Conservation (phyloP, 2,329 filamentous ascomycete genomes). For the Didymellaceae sp. region DNA sequence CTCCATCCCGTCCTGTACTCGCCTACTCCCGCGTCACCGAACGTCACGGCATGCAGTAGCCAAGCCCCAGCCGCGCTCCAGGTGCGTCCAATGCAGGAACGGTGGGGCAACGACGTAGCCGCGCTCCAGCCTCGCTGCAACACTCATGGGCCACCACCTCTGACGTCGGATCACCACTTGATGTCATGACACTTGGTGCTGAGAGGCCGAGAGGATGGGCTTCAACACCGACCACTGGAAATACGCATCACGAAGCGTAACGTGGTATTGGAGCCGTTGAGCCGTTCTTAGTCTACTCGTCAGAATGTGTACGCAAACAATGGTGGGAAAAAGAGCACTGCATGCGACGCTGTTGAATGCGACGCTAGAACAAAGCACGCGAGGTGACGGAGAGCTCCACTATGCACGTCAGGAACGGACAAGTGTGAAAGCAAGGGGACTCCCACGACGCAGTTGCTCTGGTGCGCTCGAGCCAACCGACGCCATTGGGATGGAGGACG, state of each 20-base stretch:
- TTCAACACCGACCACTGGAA: neutral
- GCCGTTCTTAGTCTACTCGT: no score
- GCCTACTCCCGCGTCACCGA: constrained; percentile 11
- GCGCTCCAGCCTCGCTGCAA: neutral
- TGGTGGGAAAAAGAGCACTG: neutral
- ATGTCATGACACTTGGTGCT: constrained; percentile 1
- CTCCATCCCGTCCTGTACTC: neutral
- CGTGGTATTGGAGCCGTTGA: neutral
- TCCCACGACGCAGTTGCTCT: neutral
- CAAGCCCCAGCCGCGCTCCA: constrained; percentile 13
- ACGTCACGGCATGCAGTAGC: constrained; percentile 14
- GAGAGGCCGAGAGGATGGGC: neutral
- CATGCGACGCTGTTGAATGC: neutral
- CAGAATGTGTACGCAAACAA: neutral
- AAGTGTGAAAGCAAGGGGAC: constrained; percentile 1
- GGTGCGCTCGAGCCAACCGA: neutral
- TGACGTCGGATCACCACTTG: constrained; percentile 14
- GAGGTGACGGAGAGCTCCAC: constrained; percentile 5
- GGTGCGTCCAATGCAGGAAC: constrained; percentile 13
- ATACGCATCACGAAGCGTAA: neutral
- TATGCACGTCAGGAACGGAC: constrained; percentile 4
- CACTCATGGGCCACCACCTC: constrained; percentile 11
- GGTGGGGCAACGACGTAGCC: constrained; percentile 17
- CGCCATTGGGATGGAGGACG: no score
- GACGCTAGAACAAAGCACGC: neutral